Evolutionary conservation across 2,329 filamentous ascomycete species (phyloP).

Genomic region (Fusarium sp.): DNA sequence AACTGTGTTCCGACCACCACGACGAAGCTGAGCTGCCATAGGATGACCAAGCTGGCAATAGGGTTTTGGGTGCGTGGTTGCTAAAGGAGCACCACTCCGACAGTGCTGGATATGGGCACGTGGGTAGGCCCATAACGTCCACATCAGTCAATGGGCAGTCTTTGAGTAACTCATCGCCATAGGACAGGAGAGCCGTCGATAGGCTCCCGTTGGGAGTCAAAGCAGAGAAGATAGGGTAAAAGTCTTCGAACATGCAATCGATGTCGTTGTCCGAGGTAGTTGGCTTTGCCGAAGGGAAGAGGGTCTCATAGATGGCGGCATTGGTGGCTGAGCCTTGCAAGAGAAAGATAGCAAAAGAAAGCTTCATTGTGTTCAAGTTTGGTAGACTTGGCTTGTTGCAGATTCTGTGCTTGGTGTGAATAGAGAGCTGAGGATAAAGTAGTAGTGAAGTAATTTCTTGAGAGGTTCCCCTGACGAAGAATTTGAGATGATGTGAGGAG

Average conservation of each 20-base stretch:
- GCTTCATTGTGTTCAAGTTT: too few species aligned
- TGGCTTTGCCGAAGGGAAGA: background rate
- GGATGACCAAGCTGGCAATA: background rate
- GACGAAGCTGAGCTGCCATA: background rate
- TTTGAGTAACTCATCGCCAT: background rate
- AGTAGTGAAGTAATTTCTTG: too few species aligned
- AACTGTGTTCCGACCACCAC: background rate
- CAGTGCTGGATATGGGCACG: background rate
- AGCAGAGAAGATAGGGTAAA: background rate
- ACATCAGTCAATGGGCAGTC: background rate
- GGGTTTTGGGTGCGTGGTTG: background rate
- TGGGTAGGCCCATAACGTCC: background rate
- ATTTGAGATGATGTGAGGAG: too few species aligned
- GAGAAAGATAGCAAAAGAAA: too few species aligned
- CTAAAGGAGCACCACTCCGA: background rate
- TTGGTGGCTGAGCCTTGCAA: too few species aligned
- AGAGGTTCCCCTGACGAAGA: too few species aligned
- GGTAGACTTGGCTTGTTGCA: too few species aligned
- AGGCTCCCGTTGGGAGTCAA: background rate
- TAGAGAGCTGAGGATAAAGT: too few species aligned
- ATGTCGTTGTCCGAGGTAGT: background rate
- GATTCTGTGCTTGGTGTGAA: too few species aligned
- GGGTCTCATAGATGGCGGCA: background rate
- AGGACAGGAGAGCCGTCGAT: background rate
- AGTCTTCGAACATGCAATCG: background rate